phyloP scores from a whole-genome alignment of 176 grass and related monocot species.

The Microstegium vimineum region DNA sequence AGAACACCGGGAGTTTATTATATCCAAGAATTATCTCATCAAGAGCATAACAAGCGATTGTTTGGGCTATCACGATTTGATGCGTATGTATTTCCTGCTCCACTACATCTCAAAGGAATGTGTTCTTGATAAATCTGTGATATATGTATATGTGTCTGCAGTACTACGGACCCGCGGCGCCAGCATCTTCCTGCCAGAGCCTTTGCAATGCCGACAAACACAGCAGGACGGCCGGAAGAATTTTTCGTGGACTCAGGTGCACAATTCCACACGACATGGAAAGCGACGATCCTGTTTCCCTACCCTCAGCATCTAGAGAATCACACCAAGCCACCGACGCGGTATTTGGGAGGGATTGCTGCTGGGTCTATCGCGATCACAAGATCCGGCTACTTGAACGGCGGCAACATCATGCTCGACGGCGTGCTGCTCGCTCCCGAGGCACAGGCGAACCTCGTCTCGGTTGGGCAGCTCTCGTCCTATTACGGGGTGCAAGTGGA shows the following conservation, averaged over 20 bases:
- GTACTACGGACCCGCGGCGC: neutral
- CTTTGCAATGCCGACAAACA: neutral
- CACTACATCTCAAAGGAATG: too few species aligned
- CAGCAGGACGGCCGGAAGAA: neutral
- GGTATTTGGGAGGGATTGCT: neutral
- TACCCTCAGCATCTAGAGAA: rapidly evolving
- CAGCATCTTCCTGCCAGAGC: neutral
- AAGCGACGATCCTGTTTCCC: rapidly evolving
- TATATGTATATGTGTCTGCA: neutral
- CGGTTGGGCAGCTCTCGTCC: neutral
- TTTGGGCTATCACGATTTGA: too few species aligned
- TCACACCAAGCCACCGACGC: neutral
- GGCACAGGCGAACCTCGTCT: neutral
- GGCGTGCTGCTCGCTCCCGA: neutral
- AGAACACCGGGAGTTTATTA: too few species aligned
- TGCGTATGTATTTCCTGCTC: too few species aligned
- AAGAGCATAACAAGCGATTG: too few species aligned
- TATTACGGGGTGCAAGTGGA: neutral
- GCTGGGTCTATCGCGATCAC: neutral
- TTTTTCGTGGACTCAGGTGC: neutral
- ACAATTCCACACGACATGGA: neutral
- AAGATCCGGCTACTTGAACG: neutral
- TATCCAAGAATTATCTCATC: too few species aligned
- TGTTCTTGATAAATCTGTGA: neutral
- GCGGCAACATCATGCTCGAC: neutral